These are phyloP conservation scores for Ramaria rubella DNA, from an alignment of 768 basidiomycete species.

Conservation along the genomic window DNA sequence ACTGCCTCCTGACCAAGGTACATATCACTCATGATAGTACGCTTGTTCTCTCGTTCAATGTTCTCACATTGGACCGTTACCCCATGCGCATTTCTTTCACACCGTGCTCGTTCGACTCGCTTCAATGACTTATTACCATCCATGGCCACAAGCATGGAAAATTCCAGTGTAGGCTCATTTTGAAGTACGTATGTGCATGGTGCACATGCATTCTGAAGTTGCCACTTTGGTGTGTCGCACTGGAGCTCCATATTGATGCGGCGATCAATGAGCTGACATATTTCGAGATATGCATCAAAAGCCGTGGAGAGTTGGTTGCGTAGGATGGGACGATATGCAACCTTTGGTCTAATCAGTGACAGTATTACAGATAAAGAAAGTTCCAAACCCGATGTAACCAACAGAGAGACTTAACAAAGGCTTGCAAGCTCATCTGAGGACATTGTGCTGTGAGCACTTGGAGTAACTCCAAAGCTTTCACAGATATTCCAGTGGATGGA, in stretches of 20 bases:
- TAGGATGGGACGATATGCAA: slow-evolving; percentile 20
- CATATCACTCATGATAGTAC: slow-evolving; percentile 18
- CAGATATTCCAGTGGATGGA: not conserved
- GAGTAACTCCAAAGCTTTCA: not conserved
- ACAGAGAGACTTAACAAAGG: not conserved
- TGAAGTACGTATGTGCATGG: slow-evolving; percentile 32
- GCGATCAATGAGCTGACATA: slow-evolving; percentile 17
- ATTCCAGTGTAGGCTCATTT: slow-evolving; percentile 24
- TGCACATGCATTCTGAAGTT: slow-evolving; percentile 29
- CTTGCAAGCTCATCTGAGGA: not conserved
- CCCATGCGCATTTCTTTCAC: slow-evolving; percentile 16
- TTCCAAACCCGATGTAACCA: not conserved
- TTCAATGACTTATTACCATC: slow-evolving; percentile 32
- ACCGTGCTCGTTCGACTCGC: slow-evolving; percentile 20
- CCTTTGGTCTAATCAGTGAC: slow-evolving; percentile 12
- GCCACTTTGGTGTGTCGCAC: slow-evolving; percentile 25
- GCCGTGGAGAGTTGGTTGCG: slow-evolving; percentile 24
- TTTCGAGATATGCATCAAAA: slow-evolving; percentile 32
- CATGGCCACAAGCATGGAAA: slow-evolving; percentile 21
- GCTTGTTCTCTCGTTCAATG: not conserved
- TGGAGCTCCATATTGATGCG: slow-evolving; percentile 22
- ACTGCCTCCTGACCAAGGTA: slow-evolving; percentile 23
- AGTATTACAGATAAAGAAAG: not conserved
- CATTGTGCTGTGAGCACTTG: not conserved
- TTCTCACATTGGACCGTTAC: slow-evolving; percentile 9